Evolutionary conservation across 352 stramenopile genomes (phyloP).

Genomic region (Globisporangium mamillatum): DNA sequence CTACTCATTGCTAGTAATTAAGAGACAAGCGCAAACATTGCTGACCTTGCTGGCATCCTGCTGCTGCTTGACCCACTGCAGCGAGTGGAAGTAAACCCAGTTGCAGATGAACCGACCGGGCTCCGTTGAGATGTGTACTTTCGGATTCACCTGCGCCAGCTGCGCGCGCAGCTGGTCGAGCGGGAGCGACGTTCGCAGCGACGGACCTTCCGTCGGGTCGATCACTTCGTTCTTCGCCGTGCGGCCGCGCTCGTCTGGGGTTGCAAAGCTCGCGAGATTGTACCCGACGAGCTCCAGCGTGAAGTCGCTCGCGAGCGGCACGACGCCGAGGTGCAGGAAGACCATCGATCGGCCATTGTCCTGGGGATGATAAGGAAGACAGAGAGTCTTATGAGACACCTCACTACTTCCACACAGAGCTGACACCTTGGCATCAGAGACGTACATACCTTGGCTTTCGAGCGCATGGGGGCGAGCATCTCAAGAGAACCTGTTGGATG

Average conservation of each 20-base stretch:
- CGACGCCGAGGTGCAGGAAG: slow-evolving; percentile 1
- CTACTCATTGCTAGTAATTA: too few relatives aligned
- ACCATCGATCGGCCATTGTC: not conserved
- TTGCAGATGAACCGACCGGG: slow-evolving; percentile 6
- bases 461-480: not conserved
- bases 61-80: slow-evolving; percentile 1
- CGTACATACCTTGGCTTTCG: not conserved
- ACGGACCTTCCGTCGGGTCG: slow-evolving; percentile 1
- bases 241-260: not conserved
- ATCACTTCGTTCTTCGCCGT: slow-evolving; percentile 4
- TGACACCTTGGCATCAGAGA: not conserved
- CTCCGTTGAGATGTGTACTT: not conserved
- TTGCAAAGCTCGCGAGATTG: not conserved
- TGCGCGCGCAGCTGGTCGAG: not conserved
- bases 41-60: not conserved
- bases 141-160: not conserved
- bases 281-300: slow-evolving; percentile 4
- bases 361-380: not conserved
- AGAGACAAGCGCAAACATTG: not conserved
- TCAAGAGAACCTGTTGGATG: not conserved
- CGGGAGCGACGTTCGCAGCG: not conserved
- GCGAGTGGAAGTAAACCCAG: slow-evolving; percentile 7
- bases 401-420: not conserved
- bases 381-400: not conserved
- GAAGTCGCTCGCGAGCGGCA: not conserved